Evolutionary conservation across 2,329 filamentous ascomycete species (phyloP).

Genomic region (Claviceps citrina): DNA sequence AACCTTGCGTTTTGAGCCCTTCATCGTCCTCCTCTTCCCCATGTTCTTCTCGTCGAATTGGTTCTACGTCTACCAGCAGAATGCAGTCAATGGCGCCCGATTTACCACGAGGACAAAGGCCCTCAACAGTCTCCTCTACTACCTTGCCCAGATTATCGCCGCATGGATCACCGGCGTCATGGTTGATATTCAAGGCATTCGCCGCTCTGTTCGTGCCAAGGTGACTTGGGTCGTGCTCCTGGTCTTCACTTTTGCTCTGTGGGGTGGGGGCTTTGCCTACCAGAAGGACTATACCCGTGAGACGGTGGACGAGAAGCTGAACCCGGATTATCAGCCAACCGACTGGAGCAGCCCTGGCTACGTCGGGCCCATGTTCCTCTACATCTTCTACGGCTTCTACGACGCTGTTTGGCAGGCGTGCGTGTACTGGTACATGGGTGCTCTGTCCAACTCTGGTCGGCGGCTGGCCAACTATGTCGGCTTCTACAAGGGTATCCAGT

Average conservation of each 20-base stretch:
- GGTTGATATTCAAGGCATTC: conserved; percentile 52
- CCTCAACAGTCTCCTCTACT: conserved; percentile 39
- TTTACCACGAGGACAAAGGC: conserved; percentile 42
- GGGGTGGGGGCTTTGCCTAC: conserved; percentile 72
- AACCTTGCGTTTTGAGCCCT: conserved; percentile 54
- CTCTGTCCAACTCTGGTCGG: conserved; percentile 81
- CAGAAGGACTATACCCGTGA: conserved; percentile 40
- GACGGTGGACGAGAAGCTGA: conserved; percentile 11
- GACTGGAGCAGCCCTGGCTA: conserved; percentile 52
- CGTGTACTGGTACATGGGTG: conserved; percentile 93
- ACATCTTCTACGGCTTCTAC: conserved; percentile 80
- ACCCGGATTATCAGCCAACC: conserved; percentile 13
- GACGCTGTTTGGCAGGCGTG: conserved; percentile 83
- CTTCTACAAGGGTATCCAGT: conserved; percentile 74
- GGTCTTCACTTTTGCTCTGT: conserved; percentile 57
- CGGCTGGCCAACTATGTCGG: conserved; percentile 72
- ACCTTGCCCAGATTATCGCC: conserved; percentile 41
- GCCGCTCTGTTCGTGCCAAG: conserved; percentile 62
- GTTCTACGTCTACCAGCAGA: conserved; percentile 45
- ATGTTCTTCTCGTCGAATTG: conserved; percentile 41
- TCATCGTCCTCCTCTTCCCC: conserved; percentile 47
- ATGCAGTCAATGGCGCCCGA: conserved; percentile 36
- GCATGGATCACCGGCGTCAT: conserved; percentile 30
- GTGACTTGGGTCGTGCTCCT: conserved; percentile 48
- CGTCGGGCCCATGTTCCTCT: conserved; percentile 70